Evolutionary conservation across 441 rosid genomes (phyloP).

Genomic region (Erodium chrysanthum): DNA sequence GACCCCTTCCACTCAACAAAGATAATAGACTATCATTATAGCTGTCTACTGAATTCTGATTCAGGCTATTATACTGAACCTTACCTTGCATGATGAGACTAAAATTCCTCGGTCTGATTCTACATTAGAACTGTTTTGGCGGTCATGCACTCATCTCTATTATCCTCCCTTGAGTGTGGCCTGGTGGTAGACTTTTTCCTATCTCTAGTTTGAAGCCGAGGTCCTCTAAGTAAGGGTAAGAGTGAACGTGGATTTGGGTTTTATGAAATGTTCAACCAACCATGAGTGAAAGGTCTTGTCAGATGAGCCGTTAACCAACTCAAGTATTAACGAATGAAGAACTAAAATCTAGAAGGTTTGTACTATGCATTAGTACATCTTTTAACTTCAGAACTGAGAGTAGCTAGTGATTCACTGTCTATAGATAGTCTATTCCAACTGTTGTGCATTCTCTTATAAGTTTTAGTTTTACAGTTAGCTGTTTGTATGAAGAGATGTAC

Average conservation of each 20-base stretch:
- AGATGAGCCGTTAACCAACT: neutral
- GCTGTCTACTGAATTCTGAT: neutral
- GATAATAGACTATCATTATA: neutral
- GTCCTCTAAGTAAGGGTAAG: neutral
- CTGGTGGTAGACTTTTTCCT: neutral
- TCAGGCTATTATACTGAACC: neutral
- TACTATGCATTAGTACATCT: neutral
- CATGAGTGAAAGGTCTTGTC: neutral
- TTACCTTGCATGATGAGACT: neutral
- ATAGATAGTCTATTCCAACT: neutral
- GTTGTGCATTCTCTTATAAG: conserved; percentile 4
- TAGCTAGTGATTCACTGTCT: neutral
- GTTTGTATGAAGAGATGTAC: conserved; percentile 10
- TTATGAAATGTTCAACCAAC: neutral
- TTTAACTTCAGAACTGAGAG: neutral
- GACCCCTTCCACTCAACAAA: neutral
- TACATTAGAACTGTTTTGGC: neutral
- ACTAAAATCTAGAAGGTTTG: neutral
- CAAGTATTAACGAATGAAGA: neutral
- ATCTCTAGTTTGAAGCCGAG: neutral
- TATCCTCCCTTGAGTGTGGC: too few species aligned
- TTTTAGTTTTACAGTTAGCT: conserved; percentile 4
- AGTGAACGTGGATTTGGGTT: neutral
- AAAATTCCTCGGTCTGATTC: neutral
- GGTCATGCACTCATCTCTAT: neutral